Evolutionary conservation across 2,329 filamentous ascomycete species (phyloP).

Genomic region (Dactylellina drechsleri): DNA sequence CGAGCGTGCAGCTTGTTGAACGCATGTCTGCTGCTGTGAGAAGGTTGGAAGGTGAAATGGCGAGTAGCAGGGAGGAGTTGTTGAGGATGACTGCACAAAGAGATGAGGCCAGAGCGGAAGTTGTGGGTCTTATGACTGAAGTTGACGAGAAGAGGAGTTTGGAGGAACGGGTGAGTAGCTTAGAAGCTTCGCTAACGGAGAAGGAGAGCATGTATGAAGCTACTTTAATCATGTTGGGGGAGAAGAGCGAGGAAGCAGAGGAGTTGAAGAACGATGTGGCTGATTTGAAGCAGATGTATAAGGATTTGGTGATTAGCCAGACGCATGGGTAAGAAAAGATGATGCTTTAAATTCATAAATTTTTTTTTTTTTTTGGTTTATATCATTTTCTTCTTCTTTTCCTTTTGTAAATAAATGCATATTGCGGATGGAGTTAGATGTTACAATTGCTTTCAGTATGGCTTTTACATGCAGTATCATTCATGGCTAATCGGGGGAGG

Average conservation of each 20-base stretch:
- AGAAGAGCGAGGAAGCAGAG: slow-evolving; percentile 95
- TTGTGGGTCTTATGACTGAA: slow-evolving; percentile 90
- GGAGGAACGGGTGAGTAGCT: slow-evolving; percentile 69
- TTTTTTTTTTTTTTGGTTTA: not conserved
- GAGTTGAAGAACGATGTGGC: slow-evolving; percentile 87
- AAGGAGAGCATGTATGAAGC: slow-evolving; percentile 85
- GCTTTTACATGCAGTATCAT: not conserved
- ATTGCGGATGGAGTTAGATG: slow-evolving; percentile 27
- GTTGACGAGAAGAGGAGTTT: slow-evolving; percentile 75
- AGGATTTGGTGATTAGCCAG: slow-evolving; percentile 87
- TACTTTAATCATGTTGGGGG: slow-evolving; percentile 90
- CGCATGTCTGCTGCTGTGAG: slow-evolving; percentile 94
- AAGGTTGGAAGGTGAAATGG: slow-evolving; percentile 89
- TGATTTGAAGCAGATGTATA: slow-evolving; percentile 96
- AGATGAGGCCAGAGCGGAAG: slow-evolving; percentile 89
- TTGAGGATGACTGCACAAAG: slow-evolving; percentile 81
- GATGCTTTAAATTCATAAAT: not conserved
- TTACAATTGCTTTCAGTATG: slow-evolving; percentile 6
- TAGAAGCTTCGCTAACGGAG: slow-evolving; percentile 75
- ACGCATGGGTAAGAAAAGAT: slow-evolving; percentile 63
- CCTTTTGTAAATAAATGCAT: slow-evolving; percentile 25
- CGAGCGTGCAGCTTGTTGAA: slow-evolving; percentile 93
- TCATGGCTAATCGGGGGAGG: slow-evolving; percentile 1
- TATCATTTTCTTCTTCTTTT: not conserved
- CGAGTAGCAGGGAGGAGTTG: slow-evolving; percentile 86